Evolutionary conservation across 2,329 filamentous ascomycete genomes (phyloP).

Genomic region (Xylariaceae sp.): DNA sequence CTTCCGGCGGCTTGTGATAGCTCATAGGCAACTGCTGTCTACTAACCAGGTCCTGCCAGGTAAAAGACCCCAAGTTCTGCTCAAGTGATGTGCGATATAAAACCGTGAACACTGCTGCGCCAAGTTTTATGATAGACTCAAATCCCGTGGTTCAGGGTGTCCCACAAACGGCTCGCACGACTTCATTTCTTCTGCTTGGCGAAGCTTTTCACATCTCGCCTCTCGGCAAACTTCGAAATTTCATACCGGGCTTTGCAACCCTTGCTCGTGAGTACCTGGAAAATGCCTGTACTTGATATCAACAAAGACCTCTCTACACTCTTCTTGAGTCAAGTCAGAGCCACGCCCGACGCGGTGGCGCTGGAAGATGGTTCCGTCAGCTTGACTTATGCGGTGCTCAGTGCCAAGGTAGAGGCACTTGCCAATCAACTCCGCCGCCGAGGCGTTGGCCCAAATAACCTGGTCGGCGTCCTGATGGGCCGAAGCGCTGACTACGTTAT

Average conservation of each 20-base stretch:
- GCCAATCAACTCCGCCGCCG: constrained; percentile 57
- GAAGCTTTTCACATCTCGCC: neutral
- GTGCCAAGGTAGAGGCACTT: constrained; percentile 60
- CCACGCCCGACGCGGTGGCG: constrained; percentile 63
- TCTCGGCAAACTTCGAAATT: neutral
- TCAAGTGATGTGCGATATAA: neutral
- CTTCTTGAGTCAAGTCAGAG: constrained; percentile 61
- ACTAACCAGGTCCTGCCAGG: no score
- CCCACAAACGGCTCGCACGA: neutral
- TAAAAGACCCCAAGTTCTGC: no score
- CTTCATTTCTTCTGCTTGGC: neutral
- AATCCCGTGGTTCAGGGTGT: neutral
- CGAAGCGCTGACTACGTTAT: constrained; percentile 75
- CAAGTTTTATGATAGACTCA: neutral
- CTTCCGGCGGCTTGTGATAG: no score
- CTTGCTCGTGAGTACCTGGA: no score
- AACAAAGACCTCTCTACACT: constrained; percentile 67
- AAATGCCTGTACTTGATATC: constrained; percentile 63
- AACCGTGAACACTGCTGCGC: neutral
- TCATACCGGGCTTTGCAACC: neutral
- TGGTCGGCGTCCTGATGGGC: constrained; percentile 70
- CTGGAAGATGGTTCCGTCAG: constrained; percentile 62
- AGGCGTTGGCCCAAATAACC: constrained; percentile 65
- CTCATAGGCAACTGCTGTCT: no score
- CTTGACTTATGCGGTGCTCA: constrained; percentile 69